Base-by-base conservation (phyloP, 2,329 filamentous ascomycete species). In the Diaporthe humulicola region DNA sequence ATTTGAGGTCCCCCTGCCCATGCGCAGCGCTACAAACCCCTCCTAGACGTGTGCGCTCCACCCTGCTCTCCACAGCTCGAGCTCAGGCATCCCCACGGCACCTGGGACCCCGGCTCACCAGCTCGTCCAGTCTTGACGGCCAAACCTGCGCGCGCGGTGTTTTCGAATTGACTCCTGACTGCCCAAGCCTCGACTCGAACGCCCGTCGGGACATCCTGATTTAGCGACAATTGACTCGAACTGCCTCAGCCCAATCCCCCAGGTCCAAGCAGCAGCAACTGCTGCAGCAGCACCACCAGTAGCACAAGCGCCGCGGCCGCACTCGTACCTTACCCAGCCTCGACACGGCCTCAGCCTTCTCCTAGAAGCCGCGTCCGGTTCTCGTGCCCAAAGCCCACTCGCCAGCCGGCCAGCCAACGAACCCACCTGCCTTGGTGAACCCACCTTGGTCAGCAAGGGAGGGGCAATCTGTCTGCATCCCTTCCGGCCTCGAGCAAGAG, bases 381-480 rank as follows among this genome's bases (percentile, higher is more conserved):
- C 60, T 66, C 58, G 69, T 57, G 50, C 69, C 42, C 58, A 42
- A 52, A 61, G 57, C 33, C 70, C 42, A 64, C 70, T 42, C 33
- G 40, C 70, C 25, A n/a, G 57, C 56, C 70, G 50, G 57, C 70
- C 56, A 36, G 17, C 70, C 48, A 69, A 48, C 2, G 64, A 69
- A 69, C n/a, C 64, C 64, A 69, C 64, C 22, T 69, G 33, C 48
- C 64, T 52, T 69, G 64, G 64, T 54, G 48, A 69, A 69, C 64
- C 64, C 64, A 64, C 57, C 56, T 54, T 52, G 57, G 56, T 71
- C 70, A 61, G 70, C 57, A 71, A 71, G 70, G 70, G 70, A 72
- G 70, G 70, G 70, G 70, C 57, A 72, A 72, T 64, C 70, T 72
- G 70, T 64, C 70, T 72, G 57, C 70, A 72, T 72, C 45, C 40